phyloP scores from a whole-genome alignment of 176 grass and related monocot genomes.

The Carex kokanica region DNA sequence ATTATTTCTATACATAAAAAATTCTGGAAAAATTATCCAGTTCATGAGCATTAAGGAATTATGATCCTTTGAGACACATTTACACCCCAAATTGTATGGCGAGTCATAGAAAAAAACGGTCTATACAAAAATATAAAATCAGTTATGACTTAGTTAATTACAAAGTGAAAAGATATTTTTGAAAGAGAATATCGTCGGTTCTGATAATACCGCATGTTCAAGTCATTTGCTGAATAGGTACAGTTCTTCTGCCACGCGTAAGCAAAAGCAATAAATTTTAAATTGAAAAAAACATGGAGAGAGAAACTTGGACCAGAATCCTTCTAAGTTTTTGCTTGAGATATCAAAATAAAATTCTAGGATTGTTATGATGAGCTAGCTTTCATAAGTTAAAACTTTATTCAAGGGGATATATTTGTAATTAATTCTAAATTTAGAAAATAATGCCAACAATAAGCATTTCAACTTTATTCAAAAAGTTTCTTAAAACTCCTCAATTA shows the following conservation, averaged over 20 bases:
- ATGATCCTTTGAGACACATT: no score
- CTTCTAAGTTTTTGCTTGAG: not conserved
- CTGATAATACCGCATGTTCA: not conserved
- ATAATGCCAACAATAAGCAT: not conserved
- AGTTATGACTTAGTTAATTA: no score
- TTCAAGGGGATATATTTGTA: not conserved
- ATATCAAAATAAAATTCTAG: not conserved
- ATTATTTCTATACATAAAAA: no score
- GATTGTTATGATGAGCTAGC: not conserved
- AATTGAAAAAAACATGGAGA: not conserved
- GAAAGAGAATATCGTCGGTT: not conserved
- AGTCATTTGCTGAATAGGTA: not conserved
- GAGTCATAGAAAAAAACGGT: no score
- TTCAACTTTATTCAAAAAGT: not conserved
- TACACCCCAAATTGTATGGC: no score
- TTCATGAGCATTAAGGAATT: no score
- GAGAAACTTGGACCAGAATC: not conserved
- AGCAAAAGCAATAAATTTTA: no score
- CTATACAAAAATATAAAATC: no score
- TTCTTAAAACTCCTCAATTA: not conserved
- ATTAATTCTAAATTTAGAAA: not conserved
- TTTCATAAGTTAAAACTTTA: not conserved
- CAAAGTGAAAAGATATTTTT: not conserved
- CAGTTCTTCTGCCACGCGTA: not conserved
- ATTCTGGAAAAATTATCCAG: no score